Evolutionary conservation across 495 filamentous ascomycete species (phyloP), one percentile per base, ranked within the genome.

Genomic region (Xylaria scruposa): DNA sequence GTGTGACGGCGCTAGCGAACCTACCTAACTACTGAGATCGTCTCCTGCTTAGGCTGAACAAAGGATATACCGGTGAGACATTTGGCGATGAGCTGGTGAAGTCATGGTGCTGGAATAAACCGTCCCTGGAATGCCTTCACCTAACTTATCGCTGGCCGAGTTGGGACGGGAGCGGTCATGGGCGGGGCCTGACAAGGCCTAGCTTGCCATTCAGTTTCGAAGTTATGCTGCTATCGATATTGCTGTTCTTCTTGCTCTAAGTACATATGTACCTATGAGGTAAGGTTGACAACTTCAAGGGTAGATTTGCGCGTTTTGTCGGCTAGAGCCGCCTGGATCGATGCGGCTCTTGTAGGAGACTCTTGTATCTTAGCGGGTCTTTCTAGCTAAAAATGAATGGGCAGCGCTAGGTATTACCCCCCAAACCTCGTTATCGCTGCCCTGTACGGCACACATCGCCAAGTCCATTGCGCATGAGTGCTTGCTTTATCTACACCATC

Each of bases 381-480:
- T 17, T 19, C 63, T 38, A 53, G 46, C 63, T 29, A 47, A 64
- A 64, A 21, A 1, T 46, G 61, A 63, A 49, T 26, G 4, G 61
- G 17, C 9, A 26, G 38, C 15, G 17, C 38, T 10, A n/a, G n/a
- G n/a, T n/a, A 13, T 42, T 15, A 3, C 19, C 38, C 36, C 51
- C 51, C 21, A 29, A 54, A 31, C 4, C 13, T 31, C 12, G 15
- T 33, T 64, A 64, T 47, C 61, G 42, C 61, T 47, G 42, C 42
- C 61, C 21, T 64, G 42, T 29, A 47, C 61, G 44, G 42, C 60
- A 17, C 8, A 60, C 58, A 10, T 33, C 61, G 68, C 68, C 68
- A 70, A 70, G 58, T 59, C 58, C 58, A 42, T 70, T 53, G 51
- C 56, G 36, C 67, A 59, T 60, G 51, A 26, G 47, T 24, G n/a